Percentiles rank a stretch among this genome's conserved stretches.
Evolutionary conservation across 257 asterid genomes (phyloP).

Genomic region (Capsicum chinense): DNA sequence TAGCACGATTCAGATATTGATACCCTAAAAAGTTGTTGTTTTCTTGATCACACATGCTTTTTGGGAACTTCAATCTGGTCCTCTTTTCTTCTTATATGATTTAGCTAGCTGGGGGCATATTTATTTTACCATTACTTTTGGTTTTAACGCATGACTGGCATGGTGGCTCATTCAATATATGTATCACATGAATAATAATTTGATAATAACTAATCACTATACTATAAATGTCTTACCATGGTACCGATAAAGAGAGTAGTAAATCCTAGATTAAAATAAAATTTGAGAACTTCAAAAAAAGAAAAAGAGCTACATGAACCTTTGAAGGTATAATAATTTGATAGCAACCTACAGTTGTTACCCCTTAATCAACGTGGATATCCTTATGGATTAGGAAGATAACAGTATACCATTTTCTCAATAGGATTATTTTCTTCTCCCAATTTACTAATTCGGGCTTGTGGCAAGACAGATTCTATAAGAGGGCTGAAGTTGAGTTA

Average conservation of each 20-base stretch:
- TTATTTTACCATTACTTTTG: too few relatives aligned
- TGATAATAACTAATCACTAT: background rate
- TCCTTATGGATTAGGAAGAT: background rate
- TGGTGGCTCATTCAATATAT: background rate
- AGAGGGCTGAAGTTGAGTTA: background rate
- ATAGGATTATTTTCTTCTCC: conserved; percentile 20
- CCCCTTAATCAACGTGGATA: background rate
- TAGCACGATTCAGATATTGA: background rate
- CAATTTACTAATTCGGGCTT: background rate
- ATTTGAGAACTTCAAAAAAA: background rate
- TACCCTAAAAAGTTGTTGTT: background rate
- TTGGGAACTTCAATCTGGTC: background rate
- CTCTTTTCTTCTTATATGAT: too few relatives aligned
- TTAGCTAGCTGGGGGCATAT: background rate
- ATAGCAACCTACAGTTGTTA: background rate
- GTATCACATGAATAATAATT: background rate
- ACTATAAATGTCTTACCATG: background rate
- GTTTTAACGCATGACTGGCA: background rate
- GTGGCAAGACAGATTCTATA: too few relatives aligned
- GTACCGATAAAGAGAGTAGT: background rate
- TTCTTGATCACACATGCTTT: background rate
- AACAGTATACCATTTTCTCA: background rate
- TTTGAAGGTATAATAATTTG: background rate
- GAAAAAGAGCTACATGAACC: too few relatives aligned
- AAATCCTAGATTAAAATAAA: background rate